Evolutionary conservation across 352 stramenopile species (phyloP).

Genomic region (Pythium insidiosum): DNA sequence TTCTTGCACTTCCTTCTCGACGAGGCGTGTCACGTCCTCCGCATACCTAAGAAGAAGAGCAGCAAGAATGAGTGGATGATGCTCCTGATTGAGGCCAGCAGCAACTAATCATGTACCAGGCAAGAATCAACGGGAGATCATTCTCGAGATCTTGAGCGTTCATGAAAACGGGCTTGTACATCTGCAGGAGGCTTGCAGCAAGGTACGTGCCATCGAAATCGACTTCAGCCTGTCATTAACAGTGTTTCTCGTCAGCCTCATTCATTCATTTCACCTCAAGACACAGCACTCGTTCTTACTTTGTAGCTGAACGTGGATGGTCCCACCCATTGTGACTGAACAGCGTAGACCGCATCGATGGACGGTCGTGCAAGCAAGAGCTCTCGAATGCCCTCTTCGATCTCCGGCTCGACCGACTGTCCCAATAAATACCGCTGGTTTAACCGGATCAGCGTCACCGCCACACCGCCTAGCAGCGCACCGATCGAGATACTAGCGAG

Average conservation of each 20-base stretch:
- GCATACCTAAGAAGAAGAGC: slow-evolving; percentile 49
- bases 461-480: slow-evolving; percentile 89
- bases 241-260: too few species aligned
- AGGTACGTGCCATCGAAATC: slow-evolving; percentile 99
- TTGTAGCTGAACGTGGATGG: slow-evolving; percentile 98
- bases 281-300: too few species aligned
- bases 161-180: slow-evolving; percentile 92
- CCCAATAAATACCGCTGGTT: slow-evolving; percentile 97
- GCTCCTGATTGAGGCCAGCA: not conserved
- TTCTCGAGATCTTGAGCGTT: slow-evolving; percentile 87
- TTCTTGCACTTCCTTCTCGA: slow-evolving; percentile 94
- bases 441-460: slow-evolving; percentile 88
- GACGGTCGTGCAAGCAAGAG: slow-evolving; percentile 76
- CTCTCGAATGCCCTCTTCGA: slow-evolving; percentile 76
- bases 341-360: slow-evolving; percentile 92
- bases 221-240: slow-evolving; percentile 84
- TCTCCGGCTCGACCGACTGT: slow-evolving; percentile 92
- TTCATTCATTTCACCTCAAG: too few species aligned
- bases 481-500: slow-evolving; percentile 95
- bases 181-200: slow-evolving; percentile 90
- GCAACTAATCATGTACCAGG: slow-evolving; percentile 57
- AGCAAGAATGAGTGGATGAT: not conserved
- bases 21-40: slow-evolving; percentile 94
- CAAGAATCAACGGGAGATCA: slow-evolving; percentile 91
- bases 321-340: slow-evolving; percentile 97